Evolutionary conservation across 73 alveolate genomes (phyloP).

Genomic region (Tetrahymena borealis): DNA sequence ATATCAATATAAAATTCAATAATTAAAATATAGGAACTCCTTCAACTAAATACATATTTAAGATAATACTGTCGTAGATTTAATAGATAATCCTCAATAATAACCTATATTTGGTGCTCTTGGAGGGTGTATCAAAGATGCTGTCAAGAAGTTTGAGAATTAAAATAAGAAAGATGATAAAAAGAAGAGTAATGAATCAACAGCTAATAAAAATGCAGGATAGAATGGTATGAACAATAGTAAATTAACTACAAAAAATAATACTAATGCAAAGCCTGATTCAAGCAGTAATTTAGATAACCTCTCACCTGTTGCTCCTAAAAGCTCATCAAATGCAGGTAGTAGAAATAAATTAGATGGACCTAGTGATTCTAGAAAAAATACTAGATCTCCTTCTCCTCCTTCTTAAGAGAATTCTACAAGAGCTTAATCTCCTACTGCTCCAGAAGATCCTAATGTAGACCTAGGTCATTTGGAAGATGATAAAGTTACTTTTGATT

Average conservation of each 20-base stretch:
- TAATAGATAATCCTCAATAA: not conserved
- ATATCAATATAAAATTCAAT: too few species aligned
- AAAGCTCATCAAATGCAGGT: not conserved
- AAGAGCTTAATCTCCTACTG: not conserved
- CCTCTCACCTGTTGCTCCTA: not conserved
- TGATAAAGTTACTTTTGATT: slow-evolving; percentile 43
- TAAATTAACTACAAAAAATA: not conserved
- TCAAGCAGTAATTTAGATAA: not conserved
- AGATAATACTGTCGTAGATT: not conserved
- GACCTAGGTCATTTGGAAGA: not conserved
- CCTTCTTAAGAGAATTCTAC: not conserved
- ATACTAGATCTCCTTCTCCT: not conserved
- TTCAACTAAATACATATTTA: not conserved
- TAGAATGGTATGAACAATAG: not conserved
- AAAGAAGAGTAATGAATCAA: not conserved
- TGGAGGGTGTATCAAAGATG: not conserved
- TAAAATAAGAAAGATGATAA: not conserved
- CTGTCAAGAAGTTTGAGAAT: not conserved
- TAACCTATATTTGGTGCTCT: not conserved
- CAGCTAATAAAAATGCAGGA: not conserved
- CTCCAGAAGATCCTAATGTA: not conserved
- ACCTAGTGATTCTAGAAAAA: not conserved
- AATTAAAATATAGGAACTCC: not conserved
- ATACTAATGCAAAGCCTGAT: not conserved
- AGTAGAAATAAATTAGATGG: not conserved